Conservation (phyloP, 73 alveolate species). For the Paramecium caudatum region DNA sequence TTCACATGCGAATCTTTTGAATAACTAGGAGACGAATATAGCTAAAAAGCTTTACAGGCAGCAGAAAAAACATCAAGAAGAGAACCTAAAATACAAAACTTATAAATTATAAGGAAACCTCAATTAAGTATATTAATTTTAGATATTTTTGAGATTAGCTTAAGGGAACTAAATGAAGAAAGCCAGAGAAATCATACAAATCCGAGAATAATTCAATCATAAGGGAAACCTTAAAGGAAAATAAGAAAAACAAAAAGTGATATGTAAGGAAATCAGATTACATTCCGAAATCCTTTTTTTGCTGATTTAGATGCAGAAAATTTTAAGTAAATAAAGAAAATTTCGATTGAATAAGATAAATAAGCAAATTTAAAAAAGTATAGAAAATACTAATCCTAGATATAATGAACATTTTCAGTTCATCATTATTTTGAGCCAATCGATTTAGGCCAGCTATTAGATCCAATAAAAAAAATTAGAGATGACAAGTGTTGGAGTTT, state of each 20-base stretch:
- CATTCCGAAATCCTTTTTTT: slow-evolving; percentile 59
- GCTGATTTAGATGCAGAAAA: slow-evolving; percentile 59
- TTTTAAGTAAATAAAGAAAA: slow-evolving; percentile 55
- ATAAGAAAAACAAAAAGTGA: neutral
- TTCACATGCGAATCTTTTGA: slow-evolving; percentile 47
- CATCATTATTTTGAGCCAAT: slow-evolving; percentile 53
- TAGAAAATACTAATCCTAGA: neutral
- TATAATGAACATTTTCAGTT: slow-evolving; percentile 51
- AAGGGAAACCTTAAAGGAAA: neutral
- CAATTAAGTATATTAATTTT: neutral
- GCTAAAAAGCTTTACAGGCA: slow-evolving; percentile 30
- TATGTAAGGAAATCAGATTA: neutral
- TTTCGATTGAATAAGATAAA: slow-evolving; percentile 31
- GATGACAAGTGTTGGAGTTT: slow-evolving; percentile 18
- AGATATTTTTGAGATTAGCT: slow-evolving; percentile 25
- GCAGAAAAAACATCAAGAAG: neutral
- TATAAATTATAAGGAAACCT: neutral
- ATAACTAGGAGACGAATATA: slow-evolving; percentile 29
- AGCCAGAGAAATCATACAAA: neutral
- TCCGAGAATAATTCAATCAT: neutral
- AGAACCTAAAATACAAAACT: slow-evolving; percentile 41
- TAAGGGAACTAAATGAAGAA: slow-evolving; percentile 41
- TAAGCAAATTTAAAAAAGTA: slow-evolving; percentile 4
- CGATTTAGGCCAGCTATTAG: slow-evolving; percentile 1
- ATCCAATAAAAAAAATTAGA: slow-evolving; percentile 23